phyloP scores from a whole-genome alignment of 495 filamentous ascomycete species.

The Terfezia boudieri region DNA sequence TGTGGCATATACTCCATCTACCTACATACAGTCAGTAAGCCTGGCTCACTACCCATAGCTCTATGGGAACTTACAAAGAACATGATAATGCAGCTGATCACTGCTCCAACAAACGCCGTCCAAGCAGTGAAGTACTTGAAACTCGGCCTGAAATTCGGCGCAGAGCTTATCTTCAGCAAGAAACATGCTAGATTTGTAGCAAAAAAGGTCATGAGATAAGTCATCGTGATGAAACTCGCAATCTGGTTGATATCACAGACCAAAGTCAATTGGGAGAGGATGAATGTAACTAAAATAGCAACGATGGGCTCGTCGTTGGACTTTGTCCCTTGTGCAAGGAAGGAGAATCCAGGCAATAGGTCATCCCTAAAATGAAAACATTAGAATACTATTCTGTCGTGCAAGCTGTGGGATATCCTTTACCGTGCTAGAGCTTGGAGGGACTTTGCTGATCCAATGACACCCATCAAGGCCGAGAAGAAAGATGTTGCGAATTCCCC shows the following conservation, averaged over 20 bases:
- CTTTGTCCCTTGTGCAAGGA: constrained; percentile 57
- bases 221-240: constrained; percentile 72
- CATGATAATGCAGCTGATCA: constrained; percentile 37
- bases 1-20: constrained; percentile 62
- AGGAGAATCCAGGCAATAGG: constrained; percentile 48
- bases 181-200: constrained; percentile 75
- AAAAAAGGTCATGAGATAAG: constrained; percentile 56
- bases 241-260: constrained; percentile 74
- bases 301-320: constrained; percentile 52
- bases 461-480: constrained; percentile 71
- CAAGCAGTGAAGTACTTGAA: constrained; percentile 31
- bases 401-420: background rate
- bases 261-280: constrained; percentile 59
- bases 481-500: constrained; percentile 66
- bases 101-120: constrained; percentile 49
- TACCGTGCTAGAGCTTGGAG: constrained; percentile 55
- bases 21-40: constrained; percentile 3
- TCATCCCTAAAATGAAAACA: constrained; percentile 27
- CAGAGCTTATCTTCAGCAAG: constrained; percentile 74
- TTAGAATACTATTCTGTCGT: background rate
- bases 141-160: constrained; percentile 70
- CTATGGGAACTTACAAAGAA: background rate
- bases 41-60: background rate
- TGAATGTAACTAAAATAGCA: constrained; percentile 55
- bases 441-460: constrained; percentile 73